Base-by-base conservation (phyloP, 1,284 basidiomycete genomes). In the Trametes sp. region DNA sequence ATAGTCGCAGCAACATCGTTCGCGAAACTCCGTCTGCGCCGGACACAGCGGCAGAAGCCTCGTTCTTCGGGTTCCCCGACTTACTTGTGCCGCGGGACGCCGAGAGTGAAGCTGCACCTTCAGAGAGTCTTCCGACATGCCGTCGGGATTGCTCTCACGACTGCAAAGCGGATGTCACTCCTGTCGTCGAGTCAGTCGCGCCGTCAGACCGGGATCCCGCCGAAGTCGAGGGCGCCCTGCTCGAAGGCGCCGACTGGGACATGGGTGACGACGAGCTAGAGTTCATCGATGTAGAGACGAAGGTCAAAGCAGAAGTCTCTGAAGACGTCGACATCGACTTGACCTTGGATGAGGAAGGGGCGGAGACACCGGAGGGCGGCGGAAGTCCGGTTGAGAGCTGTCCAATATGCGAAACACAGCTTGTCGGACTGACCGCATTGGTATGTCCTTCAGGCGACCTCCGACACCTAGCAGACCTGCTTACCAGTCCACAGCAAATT, bases 211-310 rank as follows among this genome's bases (percentile, higher is more conserved):
- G 13, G 11, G 29, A 44, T 28, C 29, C 3, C 21, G 10, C 7
- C 16, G 42, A 28, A 21, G 45, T 41, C 10, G 59, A 63, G 23
- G 23, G 21, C 21, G 42, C 26, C 1, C 41, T 57, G 6, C 54
- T 50, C 9, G 67, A 66, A 21, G 76, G 75, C 33, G 75, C 79
- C 28, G 83, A 84, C 21, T 91, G 89, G 89, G 81, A 76, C 42
- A 83, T 73, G 68, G 86, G 82, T 7, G 88, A 92, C 66, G 88
- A 90, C 65, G 89, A 90, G 73, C 69, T 77, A 13, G 73, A 66
- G 50, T 59, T 69, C 26, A 66, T 71, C 33, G 73, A 77, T 36
- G 65, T 61, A 19, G 77, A 77, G 26, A 66, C 76, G 21, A 54
- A 51, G 8, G 31, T 64, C 19, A 71, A 73, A 31, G 23, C 63